Conservation (phyloP, 2,329 filamentous ascomycete genomes). For the Epichloe hybrida region DNA sequence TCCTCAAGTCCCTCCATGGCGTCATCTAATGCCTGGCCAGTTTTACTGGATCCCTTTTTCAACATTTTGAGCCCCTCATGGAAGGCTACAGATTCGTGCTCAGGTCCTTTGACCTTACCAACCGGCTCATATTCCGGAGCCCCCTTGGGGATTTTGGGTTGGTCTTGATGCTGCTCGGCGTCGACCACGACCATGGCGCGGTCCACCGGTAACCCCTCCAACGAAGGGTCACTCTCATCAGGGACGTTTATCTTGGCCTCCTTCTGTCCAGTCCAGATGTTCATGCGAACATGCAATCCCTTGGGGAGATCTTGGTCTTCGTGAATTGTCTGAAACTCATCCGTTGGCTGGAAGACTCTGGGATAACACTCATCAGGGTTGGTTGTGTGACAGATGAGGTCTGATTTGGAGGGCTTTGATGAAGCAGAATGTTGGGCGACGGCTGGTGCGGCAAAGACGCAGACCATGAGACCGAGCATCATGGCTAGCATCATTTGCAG, state of each 20-base stretch:
- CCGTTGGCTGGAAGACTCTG: constrained; percentile 46
- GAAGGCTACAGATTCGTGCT: constrained; percentile 17
- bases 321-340: constrained; percentile 49
- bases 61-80: constrained; percentile 33
- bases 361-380: constrained; percentile 52
- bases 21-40: constrained; percentile 26
- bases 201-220: constrained; percentile 39
- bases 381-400: constrained; percentile 51
- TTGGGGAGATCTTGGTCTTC: constrained; percentile 52
- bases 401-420: constrained; percentile 26
- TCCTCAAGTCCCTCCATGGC: constrained; percentile 48
- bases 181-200: constrained; percentile 41
- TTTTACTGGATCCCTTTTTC: constrained; percentile 25
- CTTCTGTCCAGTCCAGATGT: constrained; percentile 48
- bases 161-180: constrained; percentile 19
- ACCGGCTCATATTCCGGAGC: constrained; percentile 44
- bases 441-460: constrained; percentile 12
- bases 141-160: constrained; percentile 28
- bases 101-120: constrained; percentile 42
- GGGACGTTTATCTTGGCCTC: constrained; percentile 55
- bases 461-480: constrained; percentile 16
- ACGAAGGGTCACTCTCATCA: constrained; percentile 30
- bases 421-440: constrained; percentile 15
- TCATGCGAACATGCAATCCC: constrained; percentile 52
- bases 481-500: constrained; percentile 9